Base-by-base conservation (phyloP, 192 early-diverging fungal genomes). In the Phlyctochytrium bullatum region DNA sequence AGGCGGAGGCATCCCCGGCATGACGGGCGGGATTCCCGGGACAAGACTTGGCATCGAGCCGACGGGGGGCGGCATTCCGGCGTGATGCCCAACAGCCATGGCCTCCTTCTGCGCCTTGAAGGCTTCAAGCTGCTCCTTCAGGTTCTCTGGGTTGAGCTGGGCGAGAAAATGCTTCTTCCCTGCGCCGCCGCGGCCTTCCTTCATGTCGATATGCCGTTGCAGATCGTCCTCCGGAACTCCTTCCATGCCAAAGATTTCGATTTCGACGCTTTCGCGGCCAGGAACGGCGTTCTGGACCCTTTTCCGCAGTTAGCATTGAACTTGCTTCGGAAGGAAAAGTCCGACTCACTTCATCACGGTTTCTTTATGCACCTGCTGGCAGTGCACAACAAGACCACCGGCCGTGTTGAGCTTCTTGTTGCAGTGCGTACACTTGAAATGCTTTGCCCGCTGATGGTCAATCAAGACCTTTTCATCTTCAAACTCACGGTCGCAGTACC, bases 401-500 rank as follows among this genome's bases (percentile, higher is more conserved):
- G 91, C 93, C 0, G 93, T 93, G 71, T 89, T 93, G 34, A 95
- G 84, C 59, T 90, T 89, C 74, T 93, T 94, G 67, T 76, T 72
- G 76, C 96, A 98, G 14, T 84, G 76, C 59, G 76, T 75, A 71
- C 96, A 98, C 68, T 96, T 95, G 81, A 96, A 96, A 71, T 98
- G 96, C 75, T 92, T 93, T 33, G 91, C 90, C 74, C 87, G 88
- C 73, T 98, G 96, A 76, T 98, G 96, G 62, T 92, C 84, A 32
- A 98, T 86, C 53, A 98, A 80, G 4, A 94, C 89, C 67, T 92
- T 95, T 64, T 96, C 94, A 75, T 96, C 93, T 61, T 95, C 93
- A 73, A 98, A 98, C 63, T 94, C 92, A 59, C 92, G 83, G 60
- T 96, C 93, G 75, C 96, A 98, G 76, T 98, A 96, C 95, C 88